phyloP scores from a whole-genome alignment of 306 rosid species.

The Astragalus membranaceus region DNA sequence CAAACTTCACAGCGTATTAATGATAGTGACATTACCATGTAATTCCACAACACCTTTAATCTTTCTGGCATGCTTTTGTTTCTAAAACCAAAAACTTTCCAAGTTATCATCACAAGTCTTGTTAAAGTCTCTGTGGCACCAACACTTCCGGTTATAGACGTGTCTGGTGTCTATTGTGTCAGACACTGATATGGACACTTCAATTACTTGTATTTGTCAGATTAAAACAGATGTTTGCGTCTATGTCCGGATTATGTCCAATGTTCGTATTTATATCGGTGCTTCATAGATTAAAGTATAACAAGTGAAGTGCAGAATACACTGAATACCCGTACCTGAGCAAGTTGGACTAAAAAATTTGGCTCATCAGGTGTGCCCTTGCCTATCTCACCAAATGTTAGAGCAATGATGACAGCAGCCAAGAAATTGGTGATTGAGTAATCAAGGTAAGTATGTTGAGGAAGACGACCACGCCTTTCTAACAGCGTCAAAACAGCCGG shows the following conservation, averaged over 20 bases:
- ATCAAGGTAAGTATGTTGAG: conserved; percentile 92
- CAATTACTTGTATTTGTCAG: too few species aligned
- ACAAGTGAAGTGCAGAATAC: background rate
- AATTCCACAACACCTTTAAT: background rate
- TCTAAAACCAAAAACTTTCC: background rate
- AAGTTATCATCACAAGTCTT: too few species aligned
- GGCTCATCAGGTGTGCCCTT: conserved; percentile 42
- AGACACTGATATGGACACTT: too few species aligned
- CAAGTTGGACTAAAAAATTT: conserved; percentile 64
- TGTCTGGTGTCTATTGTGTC: too few species aligned
- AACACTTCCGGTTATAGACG: too few species aligned
- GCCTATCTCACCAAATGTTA: conserved; percentile 80
- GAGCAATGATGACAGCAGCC: conserved; percentile 73
- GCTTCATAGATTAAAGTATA: too few species aligned
- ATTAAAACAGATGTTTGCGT: too few species aligned
- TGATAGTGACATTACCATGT: background rate
- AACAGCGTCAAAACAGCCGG: conserved; percentile 74
- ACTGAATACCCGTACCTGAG: conserved; percentile 41
- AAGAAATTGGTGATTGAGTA: conserved; percentile 79
- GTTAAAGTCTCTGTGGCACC: too few species aligned
- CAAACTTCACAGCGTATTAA: background rate
- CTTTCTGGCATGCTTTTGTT: background rate
- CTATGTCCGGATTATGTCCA: too few species aligned
- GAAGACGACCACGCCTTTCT: conserved; percentile 89
- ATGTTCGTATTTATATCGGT: too few species aligned